Conservation (phyloP, 148 eudicot species). For the Linanthus parryae region DNA sequence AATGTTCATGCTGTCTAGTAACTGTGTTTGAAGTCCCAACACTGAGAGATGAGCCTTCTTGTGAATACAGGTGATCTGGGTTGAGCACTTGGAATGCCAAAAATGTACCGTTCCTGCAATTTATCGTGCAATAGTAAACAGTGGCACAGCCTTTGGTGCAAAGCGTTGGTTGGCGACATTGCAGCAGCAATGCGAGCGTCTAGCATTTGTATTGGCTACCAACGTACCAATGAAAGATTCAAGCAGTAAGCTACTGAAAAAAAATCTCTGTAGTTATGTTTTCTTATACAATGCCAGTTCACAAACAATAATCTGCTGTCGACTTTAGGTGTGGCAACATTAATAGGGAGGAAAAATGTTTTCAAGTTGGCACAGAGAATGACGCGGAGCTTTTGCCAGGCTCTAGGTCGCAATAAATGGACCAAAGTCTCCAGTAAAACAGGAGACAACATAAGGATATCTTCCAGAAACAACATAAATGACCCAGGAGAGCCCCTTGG, state of each 20-base stretch:
- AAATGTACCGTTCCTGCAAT: constrained; percentile 54
- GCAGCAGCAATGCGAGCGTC: constrained; percentile 86
- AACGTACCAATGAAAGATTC: constrained; percentile 90
- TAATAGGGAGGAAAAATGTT: constrained; percentile 92
- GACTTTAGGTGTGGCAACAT: constrained; percentile 63
- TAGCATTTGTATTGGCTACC: constrained; percentile 87
- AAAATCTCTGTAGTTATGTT: too few relatives aligned
- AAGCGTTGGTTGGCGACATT: constrained; percentile 78
- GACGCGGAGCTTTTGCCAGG: constrained; percentile 72
- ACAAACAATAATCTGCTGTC: not conserved
- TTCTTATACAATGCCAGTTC: too few relatives aligned
- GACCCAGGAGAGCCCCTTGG: constrained; percentile 92
- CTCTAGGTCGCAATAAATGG: constrained; percentile 77
- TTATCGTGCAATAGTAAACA: constrained; percentile 68
- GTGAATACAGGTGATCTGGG: constrained; percentile 96
- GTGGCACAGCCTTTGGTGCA: constrained; percentile 92
- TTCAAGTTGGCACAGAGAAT: constrained; percentile 89
- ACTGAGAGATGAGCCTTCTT: too few relatives aligned
- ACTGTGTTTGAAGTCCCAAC: too few relatives aligned
- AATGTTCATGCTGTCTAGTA: too few relatives aligned
- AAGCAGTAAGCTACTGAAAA: constrained; percentile 43
- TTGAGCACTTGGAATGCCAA: constrained; percentile 88
- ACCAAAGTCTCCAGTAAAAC: constrained; percentile 65
- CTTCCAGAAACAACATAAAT: constrained; percentile 75
- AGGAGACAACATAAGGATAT: constrained; percentile 80